Evolutionary conservation across 495 filamentous ascomycete genomes (phyloP), one percentile per base, ranked within the genome.

Genomic region (Alectoria sarmentosa): DNA sequence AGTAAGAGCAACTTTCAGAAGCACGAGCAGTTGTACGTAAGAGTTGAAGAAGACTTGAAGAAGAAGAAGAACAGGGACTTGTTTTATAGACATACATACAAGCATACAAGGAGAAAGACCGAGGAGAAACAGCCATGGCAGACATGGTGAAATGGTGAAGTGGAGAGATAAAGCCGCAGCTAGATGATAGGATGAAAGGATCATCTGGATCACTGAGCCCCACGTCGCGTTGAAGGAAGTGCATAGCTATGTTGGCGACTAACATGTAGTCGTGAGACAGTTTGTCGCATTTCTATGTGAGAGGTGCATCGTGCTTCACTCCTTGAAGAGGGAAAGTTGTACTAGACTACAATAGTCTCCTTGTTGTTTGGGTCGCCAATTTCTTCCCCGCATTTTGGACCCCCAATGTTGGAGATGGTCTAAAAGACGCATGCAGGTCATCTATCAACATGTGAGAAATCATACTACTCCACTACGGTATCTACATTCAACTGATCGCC

Each of bases 311-410:
- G 14, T 19, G 38, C 7, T 52, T 52, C n/a, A n/a, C n/a, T n/a
- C n/a, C n/a, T n/a, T n/a, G n/a, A 0, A 52, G 30, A 2, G 10
- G 41, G 48, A 26, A 63, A 8, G 10, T n/a, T 63, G 38, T 38
- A 41, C 49, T 8, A 23, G 19, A 49, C 7, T 41, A 41, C 9
- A 15, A 3, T 9, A 15, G 14, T 21, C 34, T n/a, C 52, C 30
- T 55, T 34, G 15, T 57, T 63, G 37, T 63, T 44, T 63, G 61
- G 61, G 4, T 63, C 61, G 61, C 61, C 28, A 63, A 26, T 63
- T 63, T 23, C 49, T 57, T n/a, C 61, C 61, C 49, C 61, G 36
- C 61, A 52, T 41, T 57, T 57, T n/a, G 52, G 4, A 55, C 52
- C 46, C 10, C 26, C 26, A 28, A 14, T 15, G 14, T 32, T 2